These are phyloP conservation scores for Pyricularia sp. DNA, from an alignment of 2,329 filamentous ascomycete species.

Conservation along the genomic window DNA sequence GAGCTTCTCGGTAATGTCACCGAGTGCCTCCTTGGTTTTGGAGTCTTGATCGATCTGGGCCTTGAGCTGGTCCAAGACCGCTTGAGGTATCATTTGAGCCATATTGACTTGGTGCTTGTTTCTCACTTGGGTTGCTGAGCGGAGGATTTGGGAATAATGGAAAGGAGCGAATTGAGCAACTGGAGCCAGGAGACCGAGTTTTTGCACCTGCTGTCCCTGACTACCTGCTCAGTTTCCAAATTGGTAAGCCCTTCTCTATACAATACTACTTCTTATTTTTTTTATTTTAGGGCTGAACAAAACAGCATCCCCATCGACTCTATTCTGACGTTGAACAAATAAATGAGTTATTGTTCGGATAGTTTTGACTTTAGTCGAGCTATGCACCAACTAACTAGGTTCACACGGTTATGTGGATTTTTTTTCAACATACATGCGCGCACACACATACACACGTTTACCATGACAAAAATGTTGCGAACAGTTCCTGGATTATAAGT, in stretches of 20 bases:
- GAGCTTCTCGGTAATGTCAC: constrained; percentile 70
- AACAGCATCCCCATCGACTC: not conserved
- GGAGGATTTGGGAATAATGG: not conserved
- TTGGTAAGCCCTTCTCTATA: not conserved
- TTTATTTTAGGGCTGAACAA: not conserved
- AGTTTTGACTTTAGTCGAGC: not conserved
- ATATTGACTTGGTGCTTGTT: constrained; percentile 1
- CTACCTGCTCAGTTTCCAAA: not conserved
- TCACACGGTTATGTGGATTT: not conserved
- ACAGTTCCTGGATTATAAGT: no score
- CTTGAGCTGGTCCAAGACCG: constrained; percentile 82
- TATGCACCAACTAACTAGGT: no score
- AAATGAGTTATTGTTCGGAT: not conserved
- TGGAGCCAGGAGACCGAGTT: not conserved
- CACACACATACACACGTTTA: not conserved
- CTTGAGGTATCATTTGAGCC: constrained; percentile 60
- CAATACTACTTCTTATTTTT: not conserved
- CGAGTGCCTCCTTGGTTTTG: constrained; percentile 71
- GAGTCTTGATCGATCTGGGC: constrained; percentile 83
- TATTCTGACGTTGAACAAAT: not conserved
- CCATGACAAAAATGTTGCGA: no score
- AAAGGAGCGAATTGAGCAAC: not conserved
- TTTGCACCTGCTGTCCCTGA: not conserved
- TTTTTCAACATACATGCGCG: not conserved
- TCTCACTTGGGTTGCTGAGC: not conserved